Base-by-base conservation (phyloP, 495 filamentous ascomycete genomes). In the Hypoxylon intermedium region DNA sequence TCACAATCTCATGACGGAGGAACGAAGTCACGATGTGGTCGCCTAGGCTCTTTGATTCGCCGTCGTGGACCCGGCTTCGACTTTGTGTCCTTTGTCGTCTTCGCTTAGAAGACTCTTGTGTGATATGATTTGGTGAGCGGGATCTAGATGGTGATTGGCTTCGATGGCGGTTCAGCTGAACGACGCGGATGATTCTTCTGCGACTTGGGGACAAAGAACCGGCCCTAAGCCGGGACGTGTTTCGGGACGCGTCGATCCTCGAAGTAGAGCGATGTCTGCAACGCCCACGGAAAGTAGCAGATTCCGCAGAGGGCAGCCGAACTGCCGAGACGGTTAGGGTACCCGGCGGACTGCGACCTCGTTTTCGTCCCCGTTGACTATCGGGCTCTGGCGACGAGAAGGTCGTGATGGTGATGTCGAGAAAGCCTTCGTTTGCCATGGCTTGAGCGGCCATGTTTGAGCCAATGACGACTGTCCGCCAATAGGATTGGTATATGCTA, bases 121-220 rank as follows among this genome's bases (percentile, higher is more conserved):
- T 26, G 23, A 54, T 26, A 23, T n/a, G n/a, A n/a, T 67, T 62
- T 28, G 67, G 60, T 6, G 72, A 73, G 13, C 64, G 68, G 9
- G 74, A 73, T 36, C 72, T 68, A 13, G 74, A 74, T 15, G 74
- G 74, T 18, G 71, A 71, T 52, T 70, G 73, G 38, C 70, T 70
- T 20, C 74, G 68, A 20, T 63, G 70, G 19, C 69, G 71, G 16
- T 61, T 66, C 3, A 71, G 20, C 34, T 73, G 68, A 28, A 72
- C 24, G 38, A 72, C 56, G 20, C 68, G 71, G 6, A 72, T 48
- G 11, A 70, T 6, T 30, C 66, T 70, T 33, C 64, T 65, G 48
- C 68, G 67, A 15, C 65, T 69, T 11, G 72, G 71, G 1, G 72
- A 76, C 18, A 64, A 67, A 13, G 69, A 70, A 4, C 55, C 50